Base-by-base conservation (phyloP, 2,329 filamentous ascomycete species). In the Xylariaceae sp. region DNA sequence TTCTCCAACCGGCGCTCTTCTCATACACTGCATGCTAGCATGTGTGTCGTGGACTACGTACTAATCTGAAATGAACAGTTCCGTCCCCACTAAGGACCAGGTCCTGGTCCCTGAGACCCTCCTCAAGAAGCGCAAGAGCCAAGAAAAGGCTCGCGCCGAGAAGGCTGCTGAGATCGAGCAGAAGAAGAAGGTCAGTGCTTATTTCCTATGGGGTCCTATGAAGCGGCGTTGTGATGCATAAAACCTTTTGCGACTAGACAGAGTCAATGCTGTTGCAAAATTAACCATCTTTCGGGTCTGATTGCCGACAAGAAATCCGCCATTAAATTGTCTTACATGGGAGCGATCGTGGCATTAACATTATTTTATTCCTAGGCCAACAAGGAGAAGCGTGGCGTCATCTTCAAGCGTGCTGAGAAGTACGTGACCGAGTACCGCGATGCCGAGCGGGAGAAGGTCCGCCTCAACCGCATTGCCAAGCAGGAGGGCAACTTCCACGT, bases 271-370 rank as follows among this genome's bases (percentile, higher is more conserved):
- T 95, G 92, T 96, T 91, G 89, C 88, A 82, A 82, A 81, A 83
- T 90, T 86, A 89, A 95, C 89, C 90, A 95, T 95, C 91, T 96
- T 96, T 96, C 91, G 91, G 92, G 91, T 89, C 91, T 96, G 94
- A 97, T 74, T 71, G 67, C 65, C 69, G 63, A 64, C 53, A 60
- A 65, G 31, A 60, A 51, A 57, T 41, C 3, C 19, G 27, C 11
- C 1, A 9, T 46, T 47, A 19, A 31, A 30, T 42, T 12, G 11
- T 26, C 12, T 19, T 41, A 19, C 7, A 9, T 32, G 27, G 32
- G 2, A 19, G n/a, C 19, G 29, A 39, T 27, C 7, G 27, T 27
- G 2, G 31, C 44, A 68, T 73, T 78, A 63, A 79, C 71, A 65
- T 65, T 9, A 2, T 31, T 19, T 66, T 65, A 61, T 60, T 50